Evolutionary conservation across 2,329 filamentous ascomycete genomes (phyloP), one percentile per base, ranked within the genome.

Genomic region (Diaporthe eres): DNA sequence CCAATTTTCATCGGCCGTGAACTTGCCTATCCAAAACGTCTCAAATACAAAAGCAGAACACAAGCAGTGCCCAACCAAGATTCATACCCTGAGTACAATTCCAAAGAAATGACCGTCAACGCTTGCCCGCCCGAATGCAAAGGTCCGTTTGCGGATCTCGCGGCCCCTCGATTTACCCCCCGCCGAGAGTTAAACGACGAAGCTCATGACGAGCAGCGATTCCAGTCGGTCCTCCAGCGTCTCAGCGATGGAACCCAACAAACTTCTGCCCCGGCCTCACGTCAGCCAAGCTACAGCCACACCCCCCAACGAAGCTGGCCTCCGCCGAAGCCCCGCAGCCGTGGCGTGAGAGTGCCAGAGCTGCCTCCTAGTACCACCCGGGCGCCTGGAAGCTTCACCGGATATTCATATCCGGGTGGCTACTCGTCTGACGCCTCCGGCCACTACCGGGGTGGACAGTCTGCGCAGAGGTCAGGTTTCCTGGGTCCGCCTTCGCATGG

Each of bases 51-150:
- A 10, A 39, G 7, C 13, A 39, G 25, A 25, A 15, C 22, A 61
- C 22, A 61, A 61, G 6, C 8, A 13, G 22, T 25, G 22, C 31
- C 4, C 1, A 25, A 7, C 1, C 2, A 68, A 25, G 17, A 28
- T 39, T 17, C 1, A n/a, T 51, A n/a, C 9, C 51, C 51, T 53
- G n/a, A 12, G 4, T 2, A 28, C 22, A 25, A 8, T 13, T 19
- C 44, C 12, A 25, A 60, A n/a, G 28, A 61, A n/a, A 58, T 28
- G 15, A 19, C 65, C 34, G 22, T 70, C 19, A 13, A 10, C 3
- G 22, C 47, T 39, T 70, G 47, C 22, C 47, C 65, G n/a, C 65
- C 65, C 6, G 49, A 17, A 6, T 70, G 65, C 17, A 42, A 70
- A 42, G 65, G 47, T 28, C 65, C 65, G 4, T 70, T 51, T 28